These are phyloP conservation scores for Pleoardoris graminearum DNA, from an alignment of 2,329 filamentous ascomycete genomes.

Conservation along the genomic window DNA sequence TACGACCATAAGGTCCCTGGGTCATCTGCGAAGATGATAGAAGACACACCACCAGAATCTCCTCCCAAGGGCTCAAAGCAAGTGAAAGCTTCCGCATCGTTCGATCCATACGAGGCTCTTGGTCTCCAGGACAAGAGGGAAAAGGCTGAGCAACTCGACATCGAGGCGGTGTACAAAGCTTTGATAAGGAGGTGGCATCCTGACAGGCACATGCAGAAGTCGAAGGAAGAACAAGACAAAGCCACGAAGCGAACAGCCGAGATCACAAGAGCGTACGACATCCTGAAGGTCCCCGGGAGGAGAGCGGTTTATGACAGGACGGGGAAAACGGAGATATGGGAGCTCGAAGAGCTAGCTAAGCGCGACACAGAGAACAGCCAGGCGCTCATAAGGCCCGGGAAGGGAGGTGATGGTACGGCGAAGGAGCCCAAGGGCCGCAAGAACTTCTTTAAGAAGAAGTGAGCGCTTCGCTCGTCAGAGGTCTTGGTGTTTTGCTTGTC, in stretches of 20 bases:
- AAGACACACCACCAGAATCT: background rate
- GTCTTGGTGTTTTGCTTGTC: too few relatives aligned
- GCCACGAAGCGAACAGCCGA: background rate
- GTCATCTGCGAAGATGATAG: background rate
- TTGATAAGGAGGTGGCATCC: background rate
- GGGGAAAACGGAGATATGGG: background rate
- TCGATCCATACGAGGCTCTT: background rate
- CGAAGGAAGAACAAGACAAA: background rate
- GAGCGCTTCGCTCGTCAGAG: background rate
- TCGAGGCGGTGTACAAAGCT: background rate
- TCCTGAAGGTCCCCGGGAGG: background rate
- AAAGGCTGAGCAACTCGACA: background rate
- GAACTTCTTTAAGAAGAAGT: background rate
- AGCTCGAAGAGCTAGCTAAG: background rate
- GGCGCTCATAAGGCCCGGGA: background rate
- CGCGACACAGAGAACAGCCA: background rate
- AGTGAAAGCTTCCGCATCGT: background rate
- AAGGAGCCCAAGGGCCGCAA: background rate
- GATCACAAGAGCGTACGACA: background rate
- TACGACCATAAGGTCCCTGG: background rate
- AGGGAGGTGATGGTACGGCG: background rate
- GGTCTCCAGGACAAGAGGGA: background rate
- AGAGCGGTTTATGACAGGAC: background rate
- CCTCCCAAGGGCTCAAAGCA: background rate
- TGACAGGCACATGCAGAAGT: background rate